Evolutionary conservation across 2,329 filamentous ascomycete species (phyloP).

Genomic region (Huntiella bhutanensis): DNA sequence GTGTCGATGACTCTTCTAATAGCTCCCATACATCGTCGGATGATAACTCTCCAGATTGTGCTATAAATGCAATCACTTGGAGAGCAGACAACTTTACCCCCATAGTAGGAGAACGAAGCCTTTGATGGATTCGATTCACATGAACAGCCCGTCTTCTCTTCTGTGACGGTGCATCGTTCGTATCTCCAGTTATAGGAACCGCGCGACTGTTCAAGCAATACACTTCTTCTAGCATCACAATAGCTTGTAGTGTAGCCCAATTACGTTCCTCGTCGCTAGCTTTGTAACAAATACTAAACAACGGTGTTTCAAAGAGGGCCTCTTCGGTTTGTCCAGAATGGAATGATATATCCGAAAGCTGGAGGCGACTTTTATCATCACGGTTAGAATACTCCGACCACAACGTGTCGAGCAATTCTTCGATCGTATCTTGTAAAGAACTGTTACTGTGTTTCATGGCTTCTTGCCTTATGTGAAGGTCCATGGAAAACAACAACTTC

Average conservation of each 20-base stretch:
- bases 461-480: constrained; percentile 42
- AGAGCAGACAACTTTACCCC: constrained; percentile 31
- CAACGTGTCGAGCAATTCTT: constrained; percentile 51
- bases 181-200: no score
- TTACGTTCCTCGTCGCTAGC: constrained; percentile 36
- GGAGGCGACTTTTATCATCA: constrained; percentile 50
- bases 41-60: constrained; percentile 26
- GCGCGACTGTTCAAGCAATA: neutral
- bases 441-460: constrained; percentile 22
- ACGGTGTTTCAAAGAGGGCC: constrained; percentile 27
- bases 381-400: constrained; percentile 60
- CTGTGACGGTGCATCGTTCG: constrained; percentile 21
- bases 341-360: constrained; percentile 58
- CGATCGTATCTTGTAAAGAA: constrained; percentile 29
- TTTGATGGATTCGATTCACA: constrained; percentile 28
- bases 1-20: constrained; percentile 35
- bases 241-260: constrained; percentile 39
- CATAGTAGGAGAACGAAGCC: constrained; percentile 26
- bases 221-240: constrained; percentile 37
- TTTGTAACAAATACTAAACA: constrained; percentile 35
- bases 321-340: constrained; percentile 23
- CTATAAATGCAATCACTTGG: constrained; percentile 38
- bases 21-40: constrained; percentile 34
- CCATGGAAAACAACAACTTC: constrained; percentile 47
- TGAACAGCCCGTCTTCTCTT: constrained; percentile 30